A percentile compares a stretch with the other conserved stretches of the same genome.
These are phyloP conservation scores for Erodium texanum DNA, from an alignment of 441 rosid species.

Conservation along the genomic window DNA sequence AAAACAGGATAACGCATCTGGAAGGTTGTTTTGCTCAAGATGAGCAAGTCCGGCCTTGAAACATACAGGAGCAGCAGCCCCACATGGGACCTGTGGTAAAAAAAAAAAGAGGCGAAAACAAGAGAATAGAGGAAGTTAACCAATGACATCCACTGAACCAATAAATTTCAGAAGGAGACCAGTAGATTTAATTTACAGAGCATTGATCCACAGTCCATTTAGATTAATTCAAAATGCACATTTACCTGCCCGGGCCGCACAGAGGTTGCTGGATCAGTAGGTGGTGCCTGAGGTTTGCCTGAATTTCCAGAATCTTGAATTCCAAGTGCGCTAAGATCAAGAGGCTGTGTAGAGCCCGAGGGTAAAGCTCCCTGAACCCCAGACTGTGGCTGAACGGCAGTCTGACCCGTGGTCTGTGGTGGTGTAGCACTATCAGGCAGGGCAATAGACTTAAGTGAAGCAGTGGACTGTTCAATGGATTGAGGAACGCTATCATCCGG, in stretches of 20 bases:
- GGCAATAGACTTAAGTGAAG: slow-evolving; percentile 45
- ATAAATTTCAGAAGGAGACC: no score
- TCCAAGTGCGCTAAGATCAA: slow-evolving; percentile 90
- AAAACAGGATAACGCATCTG: slow-evolving; percentile 93
- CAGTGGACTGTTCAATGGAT: slow-evolving; percentile 36
- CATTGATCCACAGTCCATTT: slow-evolving; percentile 4
- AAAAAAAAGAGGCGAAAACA: slow-evolving; percentile 14
- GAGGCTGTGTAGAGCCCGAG: slow-evolving; percentile 61
- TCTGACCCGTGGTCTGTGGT: slow-evolving; percentile 38
- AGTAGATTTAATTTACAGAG: no score
- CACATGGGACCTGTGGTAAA: slow-evolving; percentile 91
- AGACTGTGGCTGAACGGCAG: slow-evolving; percentile 33
- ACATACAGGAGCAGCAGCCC: slow-evolving; percentile 84
- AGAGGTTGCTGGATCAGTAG: slow-evolving; percentile 48
- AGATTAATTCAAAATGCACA: slow-evolving; percentile 3
- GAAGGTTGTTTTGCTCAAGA: slow-evolving; percentile 94
- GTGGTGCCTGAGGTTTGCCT: slow-evolving; percentile 46
- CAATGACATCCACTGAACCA: background rate
- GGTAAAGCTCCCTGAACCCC: slow-evolving; percentile 37
- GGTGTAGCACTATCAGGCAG: slow-evolving; percentile 89
- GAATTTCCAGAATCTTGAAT: slow-evolving; percentile 53
- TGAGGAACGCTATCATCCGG: slow-evolving; percentile 75
- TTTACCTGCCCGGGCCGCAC: slow-evolving; percentile 96
- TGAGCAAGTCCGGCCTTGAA: slow-evolving; percentile 94
- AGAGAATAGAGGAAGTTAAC: background rate